phyloP scores from a whole-genome alignment of 352 stramenopile genomes.

The Aphanomyces invadans region DNA sequence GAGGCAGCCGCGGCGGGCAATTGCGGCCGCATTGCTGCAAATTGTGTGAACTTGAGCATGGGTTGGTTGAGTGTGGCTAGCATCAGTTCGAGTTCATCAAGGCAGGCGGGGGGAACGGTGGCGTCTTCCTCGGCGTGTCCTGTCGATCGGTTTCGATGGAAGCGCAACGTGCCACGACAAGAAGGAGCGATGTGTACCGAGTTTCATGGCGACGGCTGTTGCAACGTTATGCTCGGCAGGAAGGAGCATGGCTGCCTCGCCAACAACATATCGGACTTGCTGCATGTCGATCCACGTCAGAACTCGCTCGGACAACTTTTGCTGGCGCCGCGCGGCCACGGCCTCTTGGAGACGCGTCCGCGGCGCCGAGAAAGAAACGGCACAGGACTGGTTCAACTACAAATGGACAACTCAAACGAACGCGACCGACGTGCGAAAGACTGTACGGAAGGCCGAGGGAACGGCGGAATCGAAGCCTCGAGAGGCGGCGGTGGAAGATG shows the following conservation, averaged over 20 bases:
- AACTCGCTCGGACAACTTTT: neutral
- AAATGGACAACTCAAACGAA: no score
- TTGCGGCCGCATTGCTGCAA: neutral
- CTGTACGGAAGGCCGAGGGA: neutral
- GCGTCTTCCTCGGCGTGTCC: neutral
- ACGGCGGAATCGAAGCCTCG: no score
- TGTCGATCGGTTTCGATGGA: no score
- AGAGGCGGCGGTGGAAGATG: neutral
- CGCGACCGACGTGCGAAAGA: no score
- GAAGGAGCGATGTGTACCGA: slow-evolving; percentile 8
- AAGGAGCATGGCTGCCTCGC: neutral
- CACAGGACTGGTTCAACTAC: no score
- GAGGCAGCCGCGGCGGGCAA: neutral
- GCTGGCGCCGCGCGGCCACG: neutral
- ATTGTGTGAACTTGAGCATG: slow-evolving; percentile 5
- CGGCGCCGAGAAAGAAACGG: neutral
- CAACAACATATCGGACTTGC: slow-evolving; percentile 1
- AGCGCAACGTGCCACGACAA: neutral
- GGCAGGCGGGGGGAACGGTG: neutral
- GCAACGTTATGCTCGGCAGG: neutral
- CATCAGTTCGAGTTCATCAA: slow-evolving; percentile 21
- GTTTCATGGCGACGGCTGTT: neutral
- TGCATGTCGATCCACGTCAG: neutral
- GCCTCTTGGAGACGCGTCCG: neutral
- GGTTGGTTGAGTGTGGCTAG: neutral